phyloP scores from a whole-genome alignment of 2,329 filamentous ascomycete species.

The Hyphodiscus sp. region DNA sequence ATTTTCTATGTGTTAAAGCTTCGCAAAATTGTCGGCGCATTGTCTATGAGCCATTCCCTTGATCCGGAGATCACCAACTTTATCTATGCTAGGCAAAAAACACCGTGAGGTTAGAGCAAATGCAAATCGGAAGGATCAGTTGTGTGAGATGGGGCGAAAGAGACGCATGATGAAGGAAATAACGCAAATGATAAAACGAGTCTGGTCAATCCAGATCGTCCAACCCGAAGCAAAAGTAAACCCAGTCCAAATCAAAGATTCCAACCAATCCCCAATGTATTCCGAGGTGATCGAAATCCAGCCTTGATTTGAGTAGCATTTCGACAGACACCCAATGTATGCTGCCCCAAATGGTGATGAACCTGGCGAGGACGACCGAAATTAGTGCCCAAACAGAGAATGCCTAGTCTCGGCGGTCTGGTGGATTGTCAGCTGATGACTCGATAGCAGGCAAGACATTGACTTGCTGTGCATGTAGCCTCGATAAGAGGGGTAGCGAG shows the following conservation, averaged over 20 bases:
- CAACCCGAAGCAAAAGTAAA: constrained; percentile 12
- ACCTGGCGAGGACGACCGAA: constrained; percentile 2
- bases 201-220: constrained; percentile 8
- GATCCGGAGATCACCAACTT: background rate
- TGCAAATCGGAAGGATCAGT: background rate
- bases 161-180: background rate
- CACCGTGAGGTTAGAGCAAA: background rate
- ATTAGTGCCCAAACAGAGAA: constrained; percentile 4
- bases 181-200: background rate
- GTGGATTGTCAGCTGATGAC: background rate
- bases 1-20: background rate
- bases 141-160: background rate
- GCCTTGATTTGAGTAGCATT: too few species aligned
- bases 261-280: background rate
- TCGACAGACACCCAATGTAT: background rate
- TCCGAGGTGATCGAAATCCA: constrained; percentile 1
- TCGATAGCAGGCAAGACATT: background rate
- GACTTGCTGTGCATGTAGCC: constrained; percentile 16
- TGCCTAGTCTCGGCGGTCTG: constrained; percentile 1
- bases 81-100: background rate
- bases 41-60: background rate
- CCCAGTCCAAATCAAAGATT: background rate
- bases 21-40: background rate
- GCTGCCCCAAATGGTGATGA: background rate
- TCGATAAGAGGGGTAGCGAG: constrained; percentile 1